Percentiles rank a stretch among this genome's conserved stretches.
Conservation (phyloP, 139 green algal species). For the Chlamydomonas incerta region DNA sequence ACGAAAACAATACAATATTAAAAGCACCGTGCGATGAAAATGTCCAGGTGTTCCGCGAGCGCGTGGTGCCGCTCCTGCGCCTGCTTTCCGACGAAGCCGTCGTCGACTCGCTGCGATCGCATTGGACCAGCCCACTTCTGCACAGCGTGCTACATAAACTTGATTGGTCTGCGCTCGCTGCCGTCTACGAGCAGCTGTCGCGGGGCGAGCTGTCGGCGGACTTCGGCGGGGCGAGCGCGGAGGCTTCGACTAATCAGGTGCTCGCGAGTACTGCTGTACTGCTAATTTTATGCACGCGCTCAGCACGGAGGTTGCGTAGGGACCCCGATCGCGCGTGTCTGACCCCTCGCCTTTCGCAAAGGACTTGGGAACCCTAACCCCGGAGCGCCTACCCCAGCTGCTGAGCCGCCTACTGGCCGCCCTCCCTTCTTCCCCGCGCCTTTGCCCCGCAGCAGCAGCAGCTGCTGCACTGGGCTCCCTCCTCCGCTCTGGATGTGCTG, state of each 20-base stretch:
- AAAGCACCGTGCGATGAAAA: neutral
- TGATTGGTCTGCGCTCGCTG: neutral
- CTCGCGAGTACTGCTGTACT: too few relatives aligned
- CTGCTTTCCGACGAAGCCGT: slow-evolving; percentile 1
- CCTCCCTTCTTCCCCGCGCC: neutral
- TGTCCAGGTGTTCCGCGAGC: slow-evolving; percentile 5
- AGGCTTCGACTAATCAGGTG: too few relatives aligned
- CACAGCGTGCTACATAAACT: slow-evolving; percentile 7
- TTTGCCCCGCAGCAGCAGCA: too few relatives aligned
- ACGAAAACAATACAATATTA: neutral
- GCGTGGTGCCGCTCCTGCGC: slow-evolving; percentile 13
- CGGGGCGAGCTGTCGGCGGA: neutral
- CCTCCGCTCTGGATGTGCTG: slow-evolving; percentile 13
- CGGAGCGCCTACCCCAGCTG: too few relatives aligned
- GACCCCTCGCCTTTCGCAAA: too few relatives aligned
- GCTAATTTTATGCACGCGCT: too few relatives aligned
- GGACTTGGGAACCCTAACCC: too few relatives aligned
- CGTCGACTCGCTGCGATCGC: neutral
- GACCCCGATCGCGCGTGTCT: too few relatives aligned
- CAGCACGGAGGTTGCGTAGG: too few relatives aligned
- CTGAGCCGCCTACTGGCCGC: neutral
- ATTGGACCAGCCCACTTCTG: slow-evolving; percentile 33
- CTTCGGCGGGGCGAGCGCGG: neutral
- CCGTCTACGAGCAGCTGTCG: neutral
- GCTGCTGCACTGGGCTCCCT: neutral